Base-by-base conservation (phyloP, 768 basidiomycete genomes). In the Fomitopsis serialis region DNA sequence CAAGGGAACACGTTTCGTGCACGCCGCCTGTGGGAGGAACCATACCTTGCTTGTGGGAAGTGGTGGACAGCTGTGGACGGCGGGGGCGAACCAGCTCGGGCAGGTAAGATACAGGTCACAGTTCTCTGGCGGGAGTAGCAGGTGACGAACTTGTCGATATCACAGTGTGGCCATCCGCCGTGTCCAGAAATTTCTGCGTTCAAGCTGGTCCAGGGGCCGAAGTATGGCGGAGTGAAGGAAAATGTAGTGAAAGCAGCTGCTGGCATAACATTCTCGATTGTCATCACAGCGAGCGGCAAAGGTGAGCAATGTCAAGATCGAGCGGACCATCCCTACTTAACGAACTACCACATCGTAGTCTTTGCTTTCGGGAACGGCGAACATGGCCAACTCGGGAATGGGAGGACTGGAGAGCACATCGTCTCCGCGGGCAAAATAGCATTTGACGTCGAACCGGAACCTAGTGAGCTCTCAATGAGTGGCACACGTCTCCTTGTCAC, bases 361-460 rank as follows among this genome's bases (percentile, higher is more conserved):
- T 98, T 87, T 62, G 79, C 92, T 1, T 87, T 93, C 58, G 96
- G 96, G 32, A 94, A 90, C 48, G 91, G 85, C 21, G 94, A 97
- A 69, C 85, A 91, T 54, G 96, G 96, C 1, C 95, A 97, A 59
- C 75, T 98, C 0, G 96, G 93, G 0, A 95, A 92, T 66, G 96
- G 95, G 17, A 82, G 82, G 58, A 95, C 92, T 0, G 92, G 95
- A n/a, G 93, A 96, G 68, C 81, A 91, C 34, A 90, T 96, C 54
- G 80, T 85, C 9, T 87, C 88, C 1, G 89, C 88, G 19, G 91
- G 91, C 61, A 92, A 92, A 69, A 82, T 85, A 0, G 84, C 80
- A 11, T 96, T 80, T 62, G 94, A 96, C 63, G 78, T 89, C 19
- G 85, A 92, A 60, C 70, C 74, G 32, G 76, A 81, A 9, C 89